Evolutionary conservation across 257 asterid species (phyloP).

Genomic region (Solanum paucissectum): DNA sequence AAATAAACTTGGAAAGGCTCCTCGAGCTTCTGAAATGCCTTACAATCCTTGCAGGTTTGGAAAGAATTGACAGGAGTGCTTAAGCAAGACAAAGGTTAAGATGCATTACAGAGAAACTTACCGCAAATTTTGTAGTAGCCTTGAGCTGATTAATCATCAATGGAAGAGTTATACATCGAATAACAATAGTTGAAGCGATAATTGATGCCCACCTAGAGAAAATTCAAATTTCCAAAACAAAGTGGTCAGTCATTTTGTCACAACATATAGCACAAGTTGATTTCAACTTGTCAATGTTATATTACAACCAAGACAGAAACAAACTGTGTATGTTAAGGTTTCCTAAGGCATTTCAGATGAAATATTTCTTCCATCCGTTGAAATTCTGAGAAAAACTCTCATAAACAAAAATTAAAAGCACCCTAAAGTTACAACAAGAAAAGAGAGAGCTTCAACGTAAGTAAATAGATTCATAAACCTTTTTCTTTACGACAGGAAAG

Average conservation of each 20-base stretch:
- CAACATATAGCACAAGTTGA: not conserved
- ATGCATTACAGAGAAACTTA: conserved; percentile 22
- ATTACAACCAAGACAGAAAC: not conserved
- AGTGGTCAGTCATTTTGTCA: not conserved
- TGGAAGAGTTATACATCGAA: conserved; percentile 56
- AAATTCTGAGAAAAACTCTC: not conserved
- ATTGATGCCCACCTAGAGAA: conserved; percentile 86
- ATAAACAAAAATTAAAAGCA: not conserved
- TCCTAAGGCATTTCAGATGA: not conserved
- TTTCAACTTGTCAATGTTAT: not conserved
- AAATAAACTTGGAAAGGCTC: not conserved
- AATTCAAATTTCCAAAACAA: not conserved
- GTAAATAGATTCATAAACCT: not conserved
- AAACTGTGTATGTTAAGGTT: not conserved
- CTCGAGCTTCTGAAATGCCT: not conserved
- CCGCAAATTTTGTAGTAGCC: conserved; percentile 62
- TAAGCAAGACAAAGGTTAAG: not conserved
- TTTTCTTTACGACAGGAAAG: not conserved
- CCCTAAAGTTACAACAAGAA: not conserved
- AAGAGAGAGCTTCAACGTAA: not conserved
- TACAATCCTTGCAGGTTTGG: not conserved
- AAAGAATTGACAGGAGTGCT: not conserved
- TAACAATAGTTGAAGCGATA: conserved; percentile 45
- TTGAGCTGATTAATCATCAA: conserved; percentile 62
- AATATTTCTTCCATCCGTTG: not conserved